Evolutionary conservation across 2,329 filamentous ascomycete species (phyloP), one percentile per base, ranked within the genome.

Genomic region (Cytospora leucostoma): DNA sequence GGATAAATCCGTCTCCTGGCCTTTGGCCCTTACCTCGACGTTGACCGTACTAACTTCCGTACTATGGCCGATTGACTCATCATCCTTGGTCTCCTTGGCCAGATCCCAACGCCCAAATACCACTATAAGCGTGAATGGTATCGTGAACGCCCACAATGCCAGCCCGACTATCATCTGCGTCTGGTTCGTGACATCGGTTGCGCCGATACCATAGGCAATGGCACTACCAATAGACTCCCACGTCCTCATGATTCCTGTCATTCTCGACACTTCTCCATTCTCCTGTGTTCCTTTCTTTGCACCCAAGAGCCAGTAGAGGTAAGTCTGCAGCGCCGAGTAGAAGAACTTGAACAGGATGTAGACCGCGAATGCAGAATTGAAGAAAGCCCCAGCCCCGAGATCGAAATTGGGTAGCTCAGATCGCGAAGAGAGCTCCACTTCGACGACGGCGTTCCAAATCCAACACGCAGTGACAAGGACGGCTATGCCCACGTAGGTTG

Each of bases 1-100:
- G 4, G 27, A 27, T 4, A 27, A 27, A 2, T 27, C 27, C 27
- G 80, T 81, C 64, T 82, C 79, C 69, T 81, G 71, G 10, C 44
- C 44, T 8, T 47, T 47, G n/a, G 44, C 7, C 3, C 21, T 19
- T 21, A 11, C 44, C 19, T 7, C n/a, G 2, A 47, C 44, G 4
- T n/a, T 10, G 8, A 47, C n/a, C 44, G 7, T 47, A 47, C n/a
- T 47, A 3, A 19, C n/a, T 4, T 47, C 44, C 44, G 44, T 11
- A 21, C 44, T 47, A 11, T n/a, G n/a, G 8, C 21, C 12, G n/a
- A 47, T 12, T 4, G n/a, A 47, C n/a, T 47, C 44, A 8, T 19
- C 44, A 21, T 47, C 44, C 8, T 47, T 47, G 8, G n/a, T 19
- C 21, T 47, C 44, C 19, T n/a, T 21, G n/a, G 44, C 44, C 44